Base-by-base conservation (phyloP, 176 grass and related monocot genomes). In the Areca catechu region DNA sequence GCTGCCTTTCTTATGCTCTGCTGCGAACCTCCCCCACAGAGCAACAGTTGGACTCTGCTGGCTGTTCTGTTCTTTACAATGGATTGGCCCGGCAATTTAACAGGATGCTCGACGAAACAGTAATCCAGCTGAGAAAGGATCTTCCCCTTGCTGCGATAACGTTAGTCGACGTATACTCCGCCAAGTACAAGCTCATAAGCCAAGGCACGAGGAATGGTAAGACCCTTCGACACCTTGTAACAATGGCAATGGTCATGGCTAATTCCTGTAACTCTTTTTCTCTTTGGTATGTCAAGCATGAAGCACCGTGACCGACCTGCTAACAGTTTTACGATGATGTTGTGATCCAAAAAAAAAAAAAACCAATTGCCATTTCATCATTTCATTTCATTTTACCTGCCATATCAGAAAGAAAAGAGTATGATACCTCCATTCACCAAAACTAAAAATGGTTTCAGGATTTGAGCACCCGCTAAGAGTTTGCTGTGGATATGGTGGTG, bases 1-100 rank as follows among this genome's bases (percentile, higher is more conserved):
- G 58, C 25, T 62, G 70, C 72, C 62, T 67, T 14, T 9, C 62
- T 48, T 75, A 75, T 56, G 62, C 24, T 48, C 4, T 75, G 51
- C 51, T 75, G 2, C 53, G 15, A 4, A 15, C 15, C 3, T 62
- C 62, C 1, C 24, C 23, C 2, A 28, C 57, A 4, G 62, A 16
- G 16, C 20, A 54, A 14, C 51, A 49, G 1, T 23, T 30, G 9
- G 72, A 75, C 24, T 16, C n/a, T 4, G 30, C 24, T 3, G 72
- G 53, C 19, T 75, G 62, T 62, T 30, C 28, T 9, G 16, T 50
- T 27, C 4, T 23, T 4, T 67, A 27, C 62, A 75, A 75, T 53
- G 4, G 27, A 15, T 47, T 49, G 6, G 62, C 62, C 15, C 62
- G 16, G n/a, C 47, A 22, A 19, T 75, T 67, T 28, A 75, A 75